Base-by-base conservation (phyloP, 2,329 filamentous ascomycete species). In the Epichloe coenophiala region DNA sequence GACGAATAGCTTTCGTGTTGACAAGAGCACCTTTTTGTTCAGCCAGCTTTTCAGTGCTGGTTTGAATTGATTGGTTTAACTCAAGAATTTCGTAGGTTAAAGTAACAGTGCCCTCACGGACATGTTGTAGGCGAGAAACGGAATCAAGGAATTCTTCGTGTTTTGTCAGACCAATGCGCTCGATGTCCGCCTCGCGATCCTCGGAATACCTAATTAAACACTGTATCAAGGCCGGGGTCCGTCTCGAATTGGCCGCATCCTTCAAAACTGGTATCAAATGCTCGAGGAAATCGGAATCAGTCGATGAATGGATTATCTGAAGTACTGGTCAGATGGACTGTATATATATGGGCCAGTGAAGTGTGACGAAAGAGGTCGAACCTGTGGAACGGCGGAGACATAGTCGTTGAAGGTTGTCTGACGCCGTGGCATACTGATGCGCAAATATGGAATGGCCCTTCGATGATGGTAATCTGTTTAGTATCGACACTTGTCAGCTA, bases 61-160 rank as follows among this genome's bases (percentile, higher is more conserved):
- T 77, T 68, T 97, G 91, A 50, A 98, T 97, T 7, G 89, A 94
- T 65, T 95, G 86, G 62, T 95, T 97, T 51, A 98, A 76, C 58
- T 88, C 81, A 55, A 98, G 72, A 52, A 98, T 97, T 65, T 98
- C 91, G 39, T 84, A 80, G 1, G 91, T 97, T 61, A 98, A 72
- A 44, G 80, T 76, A 40, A 95, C 88, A 1, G 91, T 97, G 40
- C 88, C 89, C 66, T 96, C 88, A 49, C 91, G 84, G 48, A 97
- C 89, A 53, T 81, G 80, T 59, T 97, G 86, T n/a, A 98, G 78
- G 63, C 94, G 88, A 61, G 93, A 94, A 58, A 98, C 89, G 0
- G 91, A 96, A 56, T 80, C 81, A 36, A 97, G 84, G 62, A 98
- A 98, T 61, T 96, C 93, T 63, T 97, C 91, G 62, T 98, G 93